Evolutionary conservation across 495 filamentous ascomycete genomes (phyloP).

Genomic region (Talaromyces nanjingensis): DNA sequence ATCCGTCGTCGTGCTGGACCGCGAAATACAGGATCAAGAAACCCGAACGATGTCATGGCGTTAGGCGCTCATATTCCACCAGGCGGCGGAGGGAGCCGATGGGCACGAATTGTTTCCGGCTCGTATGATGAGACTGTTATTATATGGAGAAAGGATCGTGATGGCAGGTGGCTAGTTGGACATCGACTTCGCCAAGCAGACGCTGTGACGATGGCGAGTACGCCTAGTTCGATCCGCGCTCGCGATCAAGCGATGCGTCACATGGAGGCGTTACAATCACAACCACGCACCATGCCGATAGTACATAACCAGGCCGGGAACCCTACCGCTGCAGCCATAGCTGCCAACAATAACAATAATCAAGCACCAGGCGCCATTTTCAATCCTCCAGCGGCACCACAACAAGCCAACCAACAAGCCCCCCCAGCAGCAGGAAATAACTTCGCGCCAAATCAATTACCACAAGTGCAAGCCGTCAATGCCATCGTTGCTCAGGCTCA

Average conservation of each 20-base stretch:
- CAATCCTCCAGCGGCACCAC: neutral
- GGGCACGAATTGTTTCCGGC: conserved; percentile 86
- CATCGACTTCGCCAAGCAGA: conserved; percentile 65
- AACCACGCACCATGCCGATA: conserved; percentile 9
- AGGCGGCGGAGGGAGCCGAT: conserved; percentile 77
- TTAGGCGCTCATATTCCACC: conserved; percentile 79
- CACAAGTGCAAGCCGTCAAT: neutral
- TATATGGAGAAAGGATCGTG: conserved; percentile 79
- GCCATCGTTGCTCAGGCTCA: neutral
- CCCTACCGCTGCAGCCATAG: neutral
- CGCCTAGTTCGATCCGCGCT: neutral
- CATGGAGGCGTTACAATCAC: neutral
- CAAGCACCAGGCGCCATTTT: neutral
- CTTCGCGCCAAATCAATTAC: neutral
- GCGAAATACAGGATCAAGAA: conserved; percentile 69
- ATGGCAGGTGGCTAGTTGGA: conserved; percentile 72
- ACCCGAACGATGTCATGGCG: conserved; percentile 68
- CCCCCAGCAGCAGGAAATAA: neutral
- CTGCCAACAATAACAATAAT: neutral
- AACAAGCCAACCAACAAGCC: neutral
- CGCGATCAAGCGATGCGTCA: conserved; percentile 3
- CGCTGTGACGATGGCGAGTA: conserved; percentile 41
- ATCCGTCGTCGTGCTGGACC: conserved; percentile 40
- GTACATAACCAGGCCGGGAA: neutral
- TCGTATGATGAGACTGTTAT: conserved; percentile 94